Conservation (phyloP, 2,329 filamentous ascomycete species). For the Penicillium rolfsii region DNA sequence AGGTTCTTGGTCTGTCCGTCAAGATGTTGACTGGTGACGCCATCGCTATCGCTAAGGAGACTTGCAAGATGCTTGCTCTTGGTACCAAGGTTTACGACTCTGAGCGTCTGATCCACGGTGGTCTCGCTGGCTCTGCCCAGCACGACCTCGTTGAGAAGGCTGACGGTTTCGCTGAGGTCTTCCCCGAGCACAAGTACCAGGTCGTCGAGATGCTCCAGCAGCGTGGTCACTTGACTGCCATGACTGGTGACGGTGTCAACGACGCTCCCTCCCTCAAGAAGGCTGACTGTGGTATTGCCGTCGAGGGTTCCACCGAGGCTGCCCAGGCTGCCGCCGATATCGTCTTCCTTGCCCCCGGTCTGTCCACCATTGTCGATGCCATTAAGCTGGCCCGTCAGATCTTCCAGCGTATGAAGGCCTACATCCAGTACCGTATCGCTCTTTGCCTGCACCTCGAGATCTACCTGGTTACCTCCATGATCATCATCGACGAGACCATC, state of each 20-base stretch:
- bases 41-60: conserved; percentile 78
- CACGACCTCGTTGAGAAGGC: conserved; percentile 76
- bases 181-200: conserved; percentile 76
- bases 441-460: conserved; percentile 74
- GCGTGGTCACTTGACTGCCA: conserved; percentile 72
- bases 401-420: conserved; percentile 78
- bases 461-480: conserved; percentile 76
- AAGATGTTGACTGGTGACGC: conserved; percentile 84
- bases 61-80: conserved; percentile 78
- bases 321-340: conserved; percentile 74
- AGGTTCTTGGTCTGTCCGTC: conserved; percentile 74
- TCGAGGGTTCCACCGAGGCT: conserved; percentile 72
- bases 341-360: conserved; percentile 73
- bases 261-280: conserved; percentile 75
- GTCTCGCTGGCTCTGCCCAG: conserved; percentile 71
- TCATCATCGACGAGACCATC: conserved; percentile 78
- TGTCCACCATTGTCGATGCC: conserved; percentile 71
- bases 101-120: conserved; percentile 74
- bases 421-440: conserved; percentile 76
- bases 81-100: conserved; percentile 83
- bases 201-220: conserved; percentile 77
- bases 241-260: conserved; percentile 78
- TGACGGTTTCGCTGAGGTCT: conserved; percentile 74
- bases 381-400: conserved; percentile 76
- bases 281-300: conserved; percentile 73